Base-by-base conservation (phyloP, 1,284 basidiomycete species). In the Porogramme epimiltina region DNA sequence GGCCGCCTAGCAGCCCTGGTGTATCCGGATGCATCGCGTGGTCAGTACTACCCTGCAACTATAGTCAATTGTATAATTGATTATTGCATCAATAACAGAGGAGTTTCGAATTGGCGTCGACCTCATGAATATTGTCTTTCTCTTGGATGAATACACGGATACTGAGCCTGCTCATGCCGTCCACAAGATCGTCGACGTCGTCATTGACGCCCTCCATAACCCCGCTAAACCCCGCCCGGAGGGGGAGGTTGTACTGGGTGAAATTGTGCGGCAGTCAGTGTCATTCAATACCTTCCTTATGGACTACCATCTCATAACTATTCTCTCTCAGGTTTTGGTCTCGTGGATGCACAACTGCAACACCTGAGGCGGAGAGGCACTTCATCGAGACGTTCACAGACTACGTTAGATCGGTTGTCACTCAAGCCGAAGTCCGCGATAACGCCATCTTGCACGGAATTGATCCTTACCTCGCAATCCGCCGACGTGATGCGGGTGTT, bases 81-180 rank as follows among this genome's bases (percentile, higher is more conserved):
- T 44, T 6, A 37, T 18, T 22, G 18, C 11, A 22, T 19, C n/a
- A n/a, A 16, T 26, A 19, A 23, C 40, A 67, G 65, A 62, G 15
- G 46, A 59, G 25, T 46, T 68, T 20, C 61, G 70, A 3, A 62
- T 55, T 16, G 61, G 60, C 4, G 72, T 71, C 55, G 75, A 77
- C 51, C 56, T 76, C 13, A 74, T 74, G 67, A 70, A 70, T 39
- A 55, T 74, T 5, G 73, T 74, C 53, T 77, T 75, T 52, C 66
- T 73, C 13, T 64, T 75, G 39, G 76, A 77, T 52, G 73, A 77
- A 50, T 70, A 72, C 51, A 70, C 72, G 11, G 75, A 77, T 50
- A 58, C 66, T 1, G 64, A 67, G 26, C 50, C 60, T 24, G 62
- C 60, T 2, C 47, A 61, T 2, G 55, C 47, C 16, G 68, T 65